Conservation (phyloP, 768 basidiomycete genomes). For the Termitomyces sp. region DNA sequence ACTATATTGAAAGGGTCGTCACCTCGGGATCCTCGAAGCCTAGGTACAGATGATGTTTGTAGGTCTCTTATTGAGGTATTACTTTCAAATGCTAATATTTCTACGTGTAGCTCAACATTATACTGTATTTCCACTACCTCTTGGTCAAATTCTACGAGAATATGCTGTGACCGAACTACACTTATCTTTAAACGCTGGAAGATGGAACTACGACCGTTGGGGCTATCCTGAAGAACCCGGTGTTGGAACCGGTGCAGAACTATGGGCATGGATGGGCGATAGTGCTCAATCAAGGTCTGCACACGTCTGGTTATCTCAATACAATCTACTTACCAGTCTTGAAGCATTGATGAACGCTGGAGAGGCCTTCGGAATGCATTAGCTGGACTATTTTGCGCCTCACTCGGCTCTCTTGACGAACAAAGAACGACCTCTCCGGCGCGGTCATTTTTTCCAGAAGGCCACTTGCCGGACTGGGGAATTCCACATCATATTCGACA, state of each 20-base stretch:
- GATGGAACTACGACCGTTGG: slow-evolving; percentile 86
- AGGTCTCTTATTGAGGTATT: slow-evolving; percentile 3
- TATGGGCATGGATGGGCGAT: slow-evolving; percentile 92
- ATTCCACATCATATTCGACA: slow-evolving; percentile 59
- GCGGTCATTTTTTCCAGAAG: slow-evolving; percentile 57
- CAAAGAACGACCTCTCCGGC: slow-evolving; percentile 68
- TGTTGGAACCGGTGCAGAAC: slow-evolving; percentile 82
- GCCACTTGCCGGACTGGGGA: slow-evolving; percentile 44
- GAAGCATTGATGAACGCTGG: slow-evolving; percentile 77
- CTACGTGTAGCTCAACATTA: slow-evolving; percentile 69
- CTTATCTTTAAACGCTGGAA: slow-evolving; percentile 85
- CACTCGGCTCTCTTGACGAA: slow-evolving; percentile 72
- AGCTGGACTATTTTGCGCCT: slow-evolving; percentile 93
- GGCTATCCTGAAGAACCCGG: slow-evolving; percentile 72
- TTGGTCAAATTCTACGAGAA: slow-evolving; percentile 83
- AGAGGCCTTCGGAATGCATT: slow-evolving; percentile 81
- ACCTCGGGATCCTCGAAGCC: slow-evolving; percentile 51
- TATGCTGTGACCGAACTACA: slow-evolving; percentile 87
- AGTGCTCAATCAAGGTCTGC: slow-evolving; percentile 45
- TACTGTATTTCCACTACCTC: slow-evolving; percentile 76
- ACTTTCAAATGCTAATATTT: not conserved
- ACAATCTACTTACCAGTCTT: not conserved
- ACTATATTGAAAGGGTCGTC: slow-evolving; percentile 50
- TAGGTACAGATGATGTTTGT: slow-evolving; percentile 47
- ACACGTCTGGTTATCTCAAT: not conserved